Evolutionary conservation across 495 filamentous ascomycete genomes (phyloP), one percentile per base, ranked within the genome.

Genomic region (Neurospora sp.): DNA sequence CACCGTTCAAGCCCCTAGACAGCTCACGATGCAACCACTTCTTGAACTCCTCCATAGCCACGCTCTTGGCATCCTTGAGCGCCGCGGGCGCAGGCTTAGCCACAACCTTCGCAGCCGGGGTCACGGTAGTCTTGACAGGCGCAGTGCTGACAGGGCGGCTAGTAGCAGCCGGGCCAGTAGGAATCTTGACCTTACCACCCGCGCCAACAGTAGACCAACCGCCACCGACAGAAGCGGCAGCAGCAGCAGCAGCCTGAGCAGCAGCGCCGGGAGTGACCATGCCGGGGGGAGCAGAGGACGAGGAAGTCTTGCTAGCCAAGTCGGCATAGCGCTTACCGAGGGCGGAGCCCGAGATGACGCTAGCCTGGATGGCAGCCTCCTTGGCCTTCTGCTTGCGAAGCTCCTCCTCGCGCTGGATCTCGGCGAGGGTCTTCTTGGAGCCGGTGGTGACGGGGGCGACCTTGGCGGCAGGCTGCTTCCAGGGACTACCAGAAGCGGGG

Each of bases 141-240:
- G 82, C 80, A 74, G 84, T 82, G 75, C 89, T 91, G 16, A 86
- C 82, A 4, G 90, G 84, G 14, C 91, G 88, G 35, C 83, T 85
- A 39, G 89, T 86, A 10, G 85, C 80, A 39, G 85, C 82, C n/a
- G 86, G 85, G 16, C 88, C 88, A 1, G 89, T 88, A 20, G 89
- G 86, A 18, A 89, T 84, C 85, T 97, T 98, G 40, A 91, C 87
- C 83, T 97, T 98, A 6, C 96, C 96, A 73, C 93, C 89, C 16
- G 94, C 93, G n/a, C 96, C 96, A 59, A 98, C 96, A 0, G 94
- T 98, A 40, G 94, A 95, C 96, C 96, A 98, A 23, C 93, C 94
- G 46, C 91, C 86, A 70, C 85, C 84, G 37, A 75, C 78, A 46
- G 77, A 46, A 14, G 82, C 74, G 5, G 82, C 59, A 8, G 81